phyloP scores from a whole-genome alignment of 441 rosid genomes.

The Gossypium aridum region DNA sequence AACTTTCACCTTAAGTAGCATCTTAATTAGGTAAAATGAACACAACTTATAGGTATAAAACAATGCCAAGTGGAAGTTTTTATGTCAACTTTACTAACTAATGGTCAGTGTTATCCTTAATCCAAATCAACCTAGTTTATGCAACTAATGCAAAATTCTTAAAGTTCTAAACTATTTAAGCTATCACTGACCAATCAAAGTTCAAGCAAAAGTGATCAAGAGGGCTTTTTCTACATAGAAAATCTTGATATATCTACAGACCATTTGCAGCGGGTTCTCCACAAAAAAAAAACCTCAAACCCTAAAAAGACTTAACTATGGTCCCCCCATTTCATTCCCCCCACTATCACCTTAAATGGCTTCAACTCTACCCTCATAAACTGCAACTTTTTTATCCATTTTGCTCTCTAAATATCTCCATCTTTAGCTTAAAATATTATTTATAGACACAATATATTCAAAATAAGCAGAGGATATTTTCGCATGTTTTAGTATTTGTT shows the following conservation, averaged over 20 bases:
- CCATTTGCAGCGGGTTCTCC: background rate
- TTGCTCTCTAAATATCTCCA: background rate
- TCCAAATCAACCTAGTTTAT: background rate
- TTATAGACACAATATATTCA: background rate
- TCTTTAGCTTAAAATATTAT: background rate
- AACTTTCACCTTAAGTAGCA: background rate
- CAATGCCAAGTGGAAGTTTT: background rate
- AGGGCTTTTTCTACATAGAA: background rate
- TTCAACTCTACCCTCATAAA: background rate
- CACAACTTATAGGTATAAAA: background rate
- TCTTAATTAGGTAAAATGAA: background rate
- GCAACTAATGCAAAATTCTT: background rate
- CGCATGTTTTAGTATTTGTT: slow-evolving; percentile 7
- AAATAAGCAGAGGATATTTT: slow-evolving; percentile 22
- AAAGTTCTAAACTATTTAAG: background rate
- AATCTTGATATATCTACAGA: background rate
- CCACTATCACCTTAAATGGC: slow-evolving; percentile 4
- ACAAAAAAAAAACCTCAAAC: background rate
- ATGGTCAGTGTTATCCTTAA: background rate
- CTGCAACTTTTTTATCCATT: background rate
- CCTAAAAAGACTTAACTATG: slow-evolving; percentile 4
- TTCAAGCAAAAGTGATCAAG: background rate
- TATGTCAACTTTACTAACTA: no score
- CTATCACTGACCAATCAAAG: background rate
- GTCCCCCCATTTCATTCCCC: background rate